These are phyloP conservation scores for Xylaria sp. DNA, from an alignment of 2,329 filamentous ascomycete species.

Conservation along the genomic window DNA sequence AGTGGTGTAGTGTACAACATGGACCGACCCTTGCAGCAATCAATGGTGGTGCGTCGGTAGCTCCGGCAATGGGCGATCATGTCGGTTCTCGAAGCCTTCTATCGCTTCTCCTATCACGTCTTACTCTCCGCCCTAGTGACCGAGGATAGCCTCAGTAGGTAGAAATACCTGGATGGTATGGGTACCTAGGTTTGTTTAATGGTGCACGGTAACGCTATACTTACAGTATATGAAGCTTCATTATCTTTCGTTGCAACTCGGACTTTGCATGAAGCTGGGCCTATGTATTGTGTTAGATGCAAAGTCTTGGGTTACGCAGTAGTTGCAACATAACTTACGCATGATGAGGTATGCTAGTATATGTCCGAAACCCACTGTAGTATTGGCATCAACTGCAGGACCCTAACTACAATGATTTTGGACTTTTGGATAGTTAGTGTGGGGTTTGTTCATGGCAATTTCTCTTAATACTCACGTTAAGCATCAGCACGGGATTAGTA, in stretches of 20 bases:
- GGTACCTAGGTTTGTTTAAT: neutral
- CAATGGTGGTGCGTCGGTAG: constrained; percentile 25
- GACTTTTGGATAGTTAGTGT: neutral
- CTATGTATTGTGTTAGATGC: neutral
- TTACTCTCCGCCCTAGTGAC: neutral
- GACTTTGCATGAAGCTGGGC: neutral
- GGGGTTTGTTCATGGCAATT: neutral
- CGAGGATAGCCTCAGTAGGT: neutral
- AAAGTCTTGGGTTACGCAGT: neutral
- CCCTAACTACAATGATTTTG: no score
- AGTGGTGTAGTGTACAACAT: constrained; percentile 1
- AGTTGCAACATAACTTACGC: neutral
- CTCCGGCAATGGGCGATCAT: constrained; percentile 25
- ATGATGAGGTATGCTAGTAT: neutral
- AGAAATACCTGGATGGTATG: no score
- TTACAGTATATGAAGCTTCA: neutral
- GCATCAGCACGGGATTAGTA: constrained; percentile 1
- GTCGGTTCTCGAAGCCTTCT: constrained; percentile 25
- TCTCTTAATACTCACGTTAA: neutral
- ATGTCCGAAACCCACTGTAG: neutral
- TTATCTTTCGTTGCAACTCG: neutral
- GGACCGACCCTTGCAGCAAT: constrained; percentile 29
- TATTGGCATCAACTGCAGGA: no score
- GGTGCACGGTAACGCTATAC: neutral
- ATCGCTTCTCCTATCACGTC: constrained; percentile 2